These are phyloP conservation scores for Trichothecium sympodiale DNA, from an alignment of 2,329 filamentous ascomycete genomes.

Conservation along the genomic window DNA sequence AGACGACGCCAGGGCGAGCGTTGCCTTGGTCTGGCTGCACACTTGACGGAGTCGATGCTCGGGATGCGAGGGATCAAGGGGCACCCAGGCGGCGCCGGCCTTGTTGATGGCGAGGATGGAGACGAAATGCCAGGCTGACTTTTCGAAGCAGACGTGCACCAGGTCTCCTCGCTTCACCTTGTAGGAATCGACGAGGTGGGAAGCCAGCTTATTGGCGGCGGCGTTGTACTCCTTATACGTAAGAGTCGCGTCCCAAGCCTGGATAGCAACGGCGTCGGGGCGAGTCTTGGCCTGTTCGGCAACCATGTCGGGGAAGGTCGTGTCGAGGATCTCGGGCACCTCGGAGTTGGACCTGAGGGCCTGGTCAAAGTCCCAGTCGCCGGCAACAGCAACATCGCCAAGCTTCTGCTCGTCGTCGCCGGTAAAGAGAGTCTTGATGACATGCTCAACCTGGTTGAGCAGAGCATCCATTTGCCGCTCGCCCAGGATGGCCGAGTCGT, in stretches of 20 bases:
- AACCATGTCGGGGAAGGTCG: constrained; percentile 28
- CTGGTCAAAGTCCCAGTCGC: constrained; percentile 1
- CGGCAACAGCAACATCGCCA: constrained; percentile 2
- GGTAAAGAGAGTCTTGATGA: neutral
- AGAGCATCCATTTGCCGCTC: constrained; percentile 7
- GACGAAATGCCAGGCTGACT: constrained; percentile 5
- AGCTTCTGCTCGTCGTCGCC: constrained; percentile 4
- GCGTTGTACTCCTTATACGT: constrained; percentile 23
- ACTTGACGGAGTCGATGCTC: neutral
- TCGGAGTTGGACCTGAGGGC: constrained; percentile 3
- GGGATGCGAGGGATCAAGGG: constrained; percentile 5
- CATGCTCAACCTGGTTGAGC: constrained; percentile 7
- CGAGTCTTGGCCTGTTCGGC: constrained; percentile 18
- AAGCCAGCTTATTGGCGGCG: constrained; percentile 6
- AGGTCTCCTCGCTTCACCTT: neutral
- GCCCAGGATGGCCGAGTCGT: constrained; percentile 4
- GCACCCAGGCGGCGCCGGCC: constrained; percentile 4
- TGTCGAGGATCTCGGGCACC: constrained; percentile 1
- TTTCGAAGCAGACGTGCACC: constrained; percentile 6
- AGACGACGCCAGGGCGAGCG: constrained; percentile 1
- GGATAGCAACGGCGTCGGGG: constrained; percentile 21
- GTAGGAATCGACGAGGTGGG: constrained; percentile 1
- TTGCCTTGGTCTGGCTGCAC: neutral
- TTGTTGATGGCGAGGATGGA: constrained; percentile 6
- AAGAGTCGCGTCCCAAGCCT: constrained; percentile 28